Evolutionary conservation across 176 grass and related monocot species (phyloP).

Genomic region (Cenchrus fungigraminus): DNA sequence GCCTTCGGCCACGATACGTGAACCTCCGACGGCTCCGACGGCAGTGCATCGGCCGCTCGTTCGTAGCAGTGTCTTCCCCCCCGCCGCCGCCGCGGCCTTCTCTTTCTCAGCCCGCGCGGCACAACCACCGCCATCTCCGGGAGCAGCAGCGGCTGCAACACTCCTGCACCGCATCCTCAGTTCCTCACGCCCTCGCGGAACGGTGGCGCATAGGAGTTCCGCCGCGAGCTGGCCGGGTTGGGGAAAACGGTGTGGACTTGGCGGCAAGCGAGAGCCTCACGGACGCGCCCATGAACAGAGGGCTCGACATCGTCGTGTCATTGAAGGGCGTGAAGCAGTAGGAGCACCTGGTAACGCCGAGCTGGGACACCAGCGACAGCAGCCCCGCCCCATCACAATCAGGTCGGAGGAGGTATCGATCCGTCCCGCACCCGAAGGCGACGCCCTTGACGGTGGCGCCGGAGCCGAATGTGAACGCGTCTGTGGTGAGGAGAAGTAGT

Average conservation of each 20-base stretch:
- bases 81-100: too few species aligned
- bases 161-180: too few species aligned
- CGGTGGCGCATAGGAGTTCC: constrained; percentile 20
- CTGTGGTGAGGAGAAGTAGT: constrained; percentile 38
- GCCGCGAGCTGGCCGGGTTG: background rate
- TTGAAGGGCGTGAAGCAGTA: constrained; percentile 54
- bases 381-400: constrained; percentile 43
- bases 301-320: constrained; percentile 24
- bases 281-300: background rate
- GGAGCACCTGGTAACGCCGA: constrained; percentile 41
- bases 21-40: too few species aligned
- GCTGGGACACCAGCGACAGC: constrained; percentile 45
- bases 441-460: background rate
- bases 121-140: too few species aligned
- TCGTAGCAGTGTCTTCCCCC: too few species aligned
- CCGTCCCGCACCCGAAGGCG: constrained; percentile 48
- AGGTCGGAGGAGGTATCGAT: constrained; percentile 39
- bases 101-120: too few species aligned
- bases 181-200: too few species aligned
- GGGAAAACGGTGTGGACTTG: constrained; percentile 33
- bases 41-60: too few species aligned
- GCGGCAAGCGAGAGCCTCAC: constrained; percentile 19
- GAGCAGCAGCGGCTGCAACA: too few species aligned
- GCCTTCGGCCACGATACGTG: too few species aligned
- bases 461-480: constrained; percentile 28